phyloP scores from a whole-genome alignment of 192 early-diverging fungal species.

The Coemansia brasiliensis region DNA sequence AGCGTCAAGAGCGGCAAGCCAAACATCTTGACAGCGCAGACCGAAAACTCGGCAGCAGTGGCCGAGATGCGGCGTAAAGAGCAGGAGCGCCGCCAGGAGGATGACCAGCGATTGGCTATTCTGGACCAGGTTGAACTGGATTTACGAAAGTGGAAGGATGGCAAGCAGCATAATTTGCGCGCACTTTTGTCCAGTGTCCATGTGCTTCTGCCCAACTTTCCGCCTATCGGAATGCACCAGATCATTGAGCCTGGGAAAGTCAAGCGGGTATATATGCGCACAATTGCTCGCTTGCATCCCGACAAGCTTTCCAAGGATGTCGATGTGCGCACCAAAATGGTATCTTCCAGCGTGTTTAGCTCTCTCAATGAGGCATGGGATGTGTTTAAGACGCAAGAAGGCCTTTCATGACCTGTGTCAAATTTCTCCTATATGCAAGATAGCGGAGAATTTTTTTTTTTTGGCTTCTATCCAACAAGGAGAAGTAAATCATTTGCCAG shows the following conservation, averaged over 20 bases:
- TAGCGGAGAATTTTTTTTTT: slow-evolving; percentile 39
- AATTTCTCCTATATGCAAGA: not conserved
- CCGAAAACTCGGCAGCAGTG: slow-evolving; percentile 57
- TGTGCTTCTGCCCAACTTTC: slow-evolving; percentile 83
- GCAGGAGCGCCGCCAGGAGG: slow-evolving; percentile 68
- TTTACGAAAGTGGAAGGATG: slow-evolving; percentile 74
- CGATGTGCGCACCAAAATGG: slow-evolving; percentile 72
- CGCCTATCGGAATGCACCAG: slow-evolving; percentile 77
- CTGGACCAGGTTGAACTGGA: slow-evolving; percentile 77
- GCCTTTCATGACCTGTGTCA: slow-evolving; percentile 25
- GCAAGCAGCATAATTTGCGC: slow-evolving; percentile 89
- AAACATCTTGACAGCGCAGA: slow-evolving; percentile 20
- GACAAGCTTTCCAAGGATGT: slow-evolving; percentile 86
- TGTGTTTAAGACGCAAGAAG: slow-evolving; percentile 82
- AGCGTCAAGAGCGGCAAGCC: slow-evolving; percentile 27
- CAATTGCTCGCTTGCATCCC: slow-evolving; percentile 90
- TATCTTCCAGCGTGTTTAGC: slow-evolving; percentile 86
- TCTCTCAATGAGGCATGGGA: slow-evolving; percentile 95
- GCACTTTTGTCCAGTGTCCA: slow-evolving; percentile 79
- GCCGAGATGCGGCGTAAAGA: slow-evolving; percentile 74
- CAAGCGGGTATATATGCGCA: slow-evolving; percentile 90
- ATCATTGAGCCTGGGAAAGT: slow-evolving; percentile 82
- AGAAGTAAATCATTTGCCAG: too few species aligned
- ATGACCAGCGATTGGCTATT: slow-evolving; percentile 70
- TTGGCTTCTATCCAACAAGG: too few species aligned